Conservation (phyloP, 129 eudicot species). For the Logfia minima region DNA sequence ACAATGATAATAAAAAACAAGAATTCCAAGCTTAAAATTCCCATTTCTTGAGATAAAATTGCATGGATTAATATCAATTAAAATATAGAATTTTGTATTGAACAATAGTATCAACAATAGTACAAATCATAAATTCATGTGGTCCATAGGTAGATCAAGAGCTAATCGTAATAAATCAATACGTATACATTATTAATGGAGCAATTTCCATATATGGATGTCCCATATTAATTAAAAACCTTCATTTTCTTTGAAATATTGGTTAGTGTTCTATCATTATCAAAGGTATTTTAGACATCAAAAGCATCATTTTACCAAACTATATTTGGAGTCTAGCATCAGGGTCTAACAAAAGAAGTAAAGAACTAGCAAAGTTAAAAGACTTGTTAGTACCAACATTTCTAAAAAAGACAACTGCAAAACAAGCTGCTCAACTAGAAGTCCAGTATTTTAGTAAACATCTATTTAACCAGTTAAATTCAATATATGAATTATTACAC, state of each 20-base stretch:
- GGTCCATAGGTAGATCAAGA: conserved; percentile 5
- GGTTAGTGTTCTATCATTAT: not conserved
- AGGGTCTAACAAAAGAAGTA: conserved; percentile 10
- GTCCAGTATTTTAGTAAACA: not conserved
- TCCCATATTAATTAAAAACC: conserved; percentile 5
- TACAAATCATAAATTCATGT: not conserved
- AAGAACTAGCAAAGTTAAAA: not conserved
- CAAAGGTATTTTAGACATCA: conserved; percentile 8
- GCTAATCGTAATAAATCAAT: not conserved
- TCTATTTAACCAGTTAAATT: not conserved
- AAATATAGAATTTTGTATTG: not conserved
- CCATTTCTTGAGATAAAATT: not conserved
- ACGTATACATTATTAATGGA: not conserved
- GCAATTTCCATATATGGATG: conserved; percentile 6
- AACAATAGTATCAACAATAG: not conserved
- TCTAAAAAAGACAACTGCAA: not conserved
- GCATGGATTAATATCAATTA: not conserved
- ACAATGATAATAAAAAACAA: not conserved
- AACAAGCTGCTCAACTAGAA: not conserved
- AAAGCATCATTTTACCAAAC: not conserved
- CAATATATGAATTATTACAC: not conserved
- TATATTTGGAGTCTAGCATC: not conserved
- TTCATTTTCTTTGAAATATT: not conserved
- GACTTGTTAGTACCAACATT: not conserved
- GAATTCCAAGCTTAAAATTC: not conserved